Conservation (phyloP, 176 grass and related monocot species). For the Aegilops umbellulata region DNA sequence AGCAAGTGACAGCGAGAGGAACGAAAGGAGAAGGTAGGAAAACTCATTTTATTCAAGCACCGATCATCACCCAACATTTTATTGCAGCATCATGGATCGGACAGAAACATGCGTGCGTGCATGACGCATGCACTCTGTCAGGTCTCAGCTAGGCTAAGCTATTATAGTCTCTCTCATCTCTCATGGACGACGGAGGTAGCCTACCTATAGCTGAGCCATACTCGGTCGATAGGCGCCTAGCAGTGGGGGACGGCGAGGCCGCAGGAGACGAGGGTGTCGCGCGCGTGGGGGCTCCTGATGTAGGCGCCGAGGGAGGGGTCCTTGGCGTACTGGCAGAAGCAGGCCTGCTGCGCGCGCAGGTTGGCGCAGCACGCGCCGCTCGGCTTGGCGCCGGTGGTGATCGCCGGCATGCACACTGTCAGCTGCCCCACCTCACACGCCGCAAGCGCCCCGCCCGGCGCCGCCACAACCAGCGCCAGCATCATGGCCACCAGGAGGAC, state of each 20-base stretch:
- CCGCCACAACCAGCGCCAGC: neutral
- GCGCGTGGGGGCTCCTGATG: constrained; percentile 26
- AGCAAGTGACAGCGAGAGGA: too few species aligned
- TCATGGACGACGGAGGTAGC: too few species aligned
- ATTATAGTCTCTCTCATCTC: too few species aligned
- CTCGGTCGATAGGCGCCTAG: neutral
- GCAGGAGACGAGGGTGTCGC: constrained; percentile 1
- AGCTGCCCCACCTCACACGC: constrained; percentile 27
- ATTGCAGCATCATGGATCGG: too few species aligned
- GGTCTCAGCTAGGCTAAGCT: too few species aligned
- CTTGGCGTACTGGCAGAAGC: constrained; percentile 46
- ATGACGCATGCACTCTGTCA: too few species aligned
- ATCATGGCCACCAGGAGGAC: neutral
- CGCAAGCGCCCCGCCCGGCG: neutral
- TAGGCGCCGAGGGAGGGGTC: neutral
- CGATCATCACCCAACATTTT: too few species aligned
- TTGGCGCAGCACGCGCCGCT: constrained; percentile 15
- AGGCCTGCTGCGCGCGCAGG: constrained; percentile 6
- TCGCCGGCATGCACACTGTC: constrained; percentile 6
- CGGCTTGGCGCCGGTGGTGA: neutral
- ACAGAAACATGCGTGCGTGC: too few species aligned
- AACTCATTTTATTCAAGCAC: too few species aligned
- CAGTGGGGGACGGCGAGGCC: neutral
- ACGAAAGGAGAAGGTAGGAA: too few species aligned
- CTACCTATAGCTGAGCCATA: too few species aligned